Conservation (phyloP, 345 rosid species). For the Pelargonium nanum region DNA sequence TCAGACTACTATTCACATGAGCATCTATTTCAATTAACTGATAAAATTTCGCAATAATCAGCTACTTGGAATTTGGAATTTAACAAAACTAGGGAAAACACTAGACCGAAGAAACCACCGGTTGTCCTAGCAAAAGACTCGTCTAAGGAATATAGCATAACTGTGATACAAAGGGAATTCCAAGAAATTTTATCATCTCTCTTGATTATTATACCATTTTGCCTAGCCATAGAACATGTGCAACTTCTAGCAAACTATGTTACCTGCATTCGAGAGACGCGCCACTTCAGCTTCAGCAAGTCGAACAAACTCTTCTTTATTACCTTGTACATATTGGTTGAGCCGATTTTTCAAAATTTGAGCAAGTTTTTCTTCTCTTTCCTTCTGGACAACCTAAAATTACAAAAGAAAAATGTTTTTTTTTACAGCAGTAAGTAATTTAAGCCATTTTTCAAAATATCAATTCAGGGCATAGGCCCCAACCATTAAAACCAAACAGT, state of each 20-base stretch:
- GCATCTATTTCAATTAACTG: not conserved
- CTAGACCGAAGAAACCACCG: not conserved
- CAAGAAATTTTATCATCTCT: not conserved
- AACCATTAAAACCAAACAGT: too few species aligned
- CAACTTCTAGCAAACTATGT: not conserved
- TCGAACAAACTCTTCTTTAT: conserved; percentile 54
- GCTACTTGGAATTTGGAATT: not conserved
- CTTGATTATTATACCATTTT: not conserved
- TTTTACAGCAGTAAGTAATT: not conserved
- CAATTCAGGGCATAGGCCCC: too few species aligned
- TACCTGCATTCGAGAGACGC: conserved; percentile 87
- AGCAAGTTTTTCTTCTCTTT: conserved; percentile 91
- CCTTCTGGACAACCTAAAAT: conserved; percentile 73
- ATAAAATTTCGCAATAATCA: not conserved
- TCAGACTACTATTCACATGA: not conserved
- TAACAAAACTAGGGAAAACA: not conserved
- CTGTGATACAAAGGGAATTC: not conserved
- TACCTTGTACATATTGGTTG: conserved; percentile 58
- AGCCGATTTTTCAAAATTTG: conserved; percentile 62
- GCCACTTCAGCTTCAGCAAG: conserved; percentile 76
- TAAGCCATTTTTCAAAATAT: too few species aligned
- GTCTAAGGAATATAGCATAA: not conserved
- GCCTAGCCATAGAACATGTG: not conserved
- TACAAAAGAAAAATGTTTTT: not conserved
- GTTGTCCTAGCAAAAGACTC: not conserved